These are phyloP conservation scores for Candida mesenterica DNA, from an alignment of 1,139 yeast genomes.

Conservation along the genomic window DNA sequence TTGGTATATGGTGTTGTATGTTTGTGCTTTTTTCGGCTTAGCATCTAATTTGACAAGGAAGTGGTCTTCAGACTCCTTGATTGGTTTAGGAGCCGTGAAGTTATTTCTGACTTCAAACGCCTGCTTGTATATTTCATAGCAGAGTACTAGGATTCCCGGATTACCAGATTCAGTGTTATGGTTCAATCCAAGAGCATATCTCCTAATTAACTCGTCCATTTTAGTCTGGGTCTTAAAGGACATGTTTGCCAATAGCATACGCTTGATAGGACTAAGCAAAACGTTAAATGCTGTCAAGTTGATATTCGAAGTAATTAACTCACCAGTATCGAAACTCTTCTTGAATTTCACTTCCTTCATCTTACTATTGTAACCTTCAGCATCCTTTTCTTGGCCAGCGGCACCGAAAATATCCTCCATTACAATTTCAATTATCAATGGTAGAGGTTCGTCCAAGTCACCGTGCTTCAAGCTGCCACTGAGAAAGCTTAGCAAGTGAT, in stretches of 20 bases:
- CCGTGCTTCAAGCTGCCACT: slow-evolving; percentile 54
- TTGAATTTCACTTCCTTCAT: slow-evolving; percentile 91
- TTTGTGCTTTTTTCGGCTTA: slow-evolving; percentile 52
- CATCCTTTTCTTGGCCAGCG: slow-evolving; percentile 92
- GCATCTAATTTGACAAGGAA: slow-evolving; percentile 69
- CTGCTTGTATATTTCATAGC: slow-evolving; percentile 70
- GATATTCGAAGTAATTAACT: slow-evolving; percentile 67
- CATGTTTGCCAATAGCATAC: slow-evolving; percentile 63
- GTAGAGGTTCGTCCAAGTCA: slow-evolving; percentile 70
- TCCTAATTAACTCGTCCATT: slow-evolving; percentile 73
- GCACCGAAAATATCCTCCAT: slow-evolving; percentile 95
- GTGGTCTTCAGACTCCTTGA: slow-evolving; percentile 45
- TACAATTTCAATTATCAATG: slow-evolving; percentile 61
- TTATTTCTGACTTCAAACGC: slow-evolving; percentile 35
- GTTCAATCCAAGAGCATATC: slow-evolving; percentile 75
- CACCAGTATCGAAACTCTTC: slow-evolving; percentile 86
- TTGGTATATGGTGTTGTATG: slow-evolving; percentile 49
- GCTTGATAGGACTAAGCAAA: slow-evolving; percentile 68
- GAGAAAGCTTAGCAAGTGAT: slow-evolving; percentile 62
- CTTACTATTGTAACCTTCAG: slow-evolving; percentile 82
- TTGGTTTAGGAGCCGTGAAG: slow-evolving; percentile 15
- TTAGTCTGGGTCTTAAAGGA: slow-evolving; percentile 70
- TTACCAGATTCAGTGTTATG: slow-evolving; percentile 63
- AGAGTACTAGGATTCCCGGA: slow-evolving; percentile 61
- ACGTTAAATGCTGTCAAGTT: slow-evolving; percentile 57